Base-by-base conservation (phyloP, 805 yeast genomes). In the Phaffomyces opuntiae region DNA sequence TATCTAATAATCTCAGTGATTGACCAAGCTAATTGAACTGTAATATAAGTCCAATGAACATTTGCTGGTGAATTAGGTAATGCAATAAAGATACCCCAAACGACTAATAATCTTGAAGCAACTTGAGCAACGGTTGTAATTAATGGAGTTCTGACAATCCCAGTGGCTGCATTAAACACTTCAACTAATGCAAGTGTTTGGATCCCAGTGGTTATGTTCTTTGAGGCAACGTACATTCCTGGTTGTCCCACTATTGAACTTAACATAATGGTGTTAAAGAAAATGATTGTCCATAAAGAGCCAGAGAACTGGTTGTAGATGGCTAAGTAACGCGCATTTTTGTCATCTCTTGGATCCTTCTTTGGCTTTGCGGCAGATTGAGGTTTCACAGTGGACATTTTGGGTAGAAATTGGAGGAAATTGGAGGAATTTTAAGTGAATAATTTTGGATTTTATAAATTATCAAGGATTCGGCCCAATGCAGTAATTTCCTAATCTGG, bases 1-100 rank as follows among this genome's bases (percentile, higher is more conserved):
- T 93, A 93, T 62, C 99, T 76, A 47, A 90, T 82, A 39, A 87
- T 74, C 65, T 93, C 99, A n/a, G 98, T 87, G 44, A 87, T 56
- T n/a, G 93, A 79, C 99, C 99, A 93, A 12, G 96, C 89, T 38
- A 80, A 54, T 40, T 81, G 72, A 62, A 91, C 74, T 1, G 91
- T 70, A 46, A 81, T 65, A 63, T 83, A 90, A 14, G 77, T 72
- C 77, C 80, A 70, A 52, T 72, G 73, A 53, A 54, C 44, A 53
- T 75, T 72, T 27, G 88, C 88, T 17, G 83, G 84, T 0, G 87
- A 75, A 17, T 75, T 59, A 9, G 98, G 96, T 52, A 89, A 70
- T n/a, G 73, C 62, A 43, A 78, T 78, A 65, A 88, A 80, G 43
- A 91, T 76, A 4, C 97, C 97, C 69, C 84, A 72, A 7, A 87